These are phyloP conservation scores for Rubia yunnanensis DNA, from an alignment of 257 asterid genomes.

Conservation along the genomic window DNA sequence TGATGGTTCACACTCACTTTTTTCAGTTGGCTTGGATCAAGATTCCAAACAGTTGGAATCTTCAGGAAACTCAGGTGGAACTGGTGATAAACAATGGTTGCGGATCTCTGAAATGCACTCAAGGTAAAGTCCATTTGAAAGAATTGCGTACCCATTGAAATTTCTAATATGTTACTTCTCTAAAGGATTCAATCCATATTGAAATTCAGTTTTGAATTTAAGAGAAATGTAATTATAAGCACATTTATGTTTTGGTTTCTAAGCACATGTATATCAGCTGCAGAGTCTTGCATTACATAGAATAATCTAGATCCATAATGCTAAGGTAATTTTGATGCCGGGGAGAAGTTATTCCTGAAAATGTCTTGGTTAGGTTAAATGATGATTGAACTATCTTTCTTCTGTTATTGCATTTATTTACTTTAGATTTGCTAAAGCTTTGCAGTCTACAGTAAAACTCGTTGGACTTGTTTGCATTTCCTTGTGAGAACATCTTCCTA, in stretches of 20 bases:
- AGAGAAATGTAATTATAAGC: too few species aligned
- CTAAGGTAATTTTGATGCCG: neutral
- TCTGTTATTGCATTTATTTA: neutral
- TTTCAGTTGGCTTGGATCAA: slow-evolving; percentile 28
- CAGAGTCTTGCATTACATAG: neutral
- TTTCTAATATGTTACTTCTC: neutral
- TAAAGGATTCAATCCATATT: neutral
- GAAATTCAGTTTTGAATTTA: neutral
- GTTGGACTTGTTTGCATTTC: neutral
- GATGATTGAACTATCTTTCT: neutral
- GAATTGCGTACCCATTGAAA: neutral
- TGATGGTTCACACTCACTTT: slow-evolving; percentile 11
- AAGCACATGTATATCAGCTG: neutral
- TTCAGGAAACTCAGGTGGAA: slow-evolving; percentile 35
- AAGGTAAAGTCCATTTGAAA: slow-evolving; percentile 32
- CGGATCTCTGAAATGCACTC: slow-evolving; percentile 65
- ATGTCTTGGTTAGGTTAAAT: neutral
- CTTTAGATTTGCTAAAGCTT: neutral
- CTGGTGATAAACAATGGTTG: slow-evolving; percentile 66
- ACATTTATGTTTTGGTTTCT: neutral
- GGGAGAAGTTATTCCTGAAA: neutral
- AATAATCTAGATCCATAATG: neutral
- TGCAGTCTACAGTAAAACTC: neutral
- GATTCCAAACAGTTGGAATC: slow-evolving; percentile 31
- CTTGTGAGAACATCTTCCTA: neutral